Evolutionary conservation across 2,329 filamentous ascomycete genomes (phyloP), one percentile per base, ranked within the genome.

Genomic region (Talaromyces islandicus): DNA sequence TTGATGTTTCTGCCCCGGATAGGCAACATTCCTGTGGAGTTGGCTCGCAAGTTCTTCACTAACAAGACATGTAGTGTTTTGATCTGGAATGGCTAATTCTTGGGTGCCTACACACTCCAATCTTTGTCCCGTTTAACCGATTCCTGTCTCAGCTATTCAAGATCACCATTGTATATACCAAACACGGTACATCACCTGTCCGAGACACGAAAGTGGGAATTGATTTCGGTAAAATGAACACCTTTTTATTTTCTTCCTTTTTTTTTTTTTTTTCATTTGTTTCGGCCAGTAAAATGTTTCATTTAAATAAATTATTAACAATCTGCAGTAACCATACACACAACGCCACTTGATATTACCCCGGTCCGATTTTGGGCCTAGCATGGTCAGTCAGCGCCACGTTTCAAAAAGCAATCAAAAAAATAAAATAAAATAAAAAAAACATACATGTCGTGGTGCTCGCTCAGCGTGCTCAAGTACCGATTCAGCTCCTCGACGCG

Each of bases 401-500:
- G n/a, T n/a, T n/a, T n/a, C n/a, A n/a, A n/a, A n/a, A 35, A 46
- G 11, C n/a, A 27, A 3, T 6, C 19, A 12, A 14, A 12, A 30
- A 43, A 6, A 11, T 14, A 41, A 21, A 24, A 24, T 9, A 27
- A 54, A 12, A 30, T n/a, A 30, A 11, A 35, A 27, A 32, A 21
- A 32, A 24, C 35, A 46, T 76, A 83, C 92, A 99, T 99, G 73
- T 99, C 94, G 75, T 99, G 93, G 78, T 99, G 94, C 77, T 99
- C 94, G 77, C 91, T 96, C 70, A 99, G 77, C 65, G 88, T 89
- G 65, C 91, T 94, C 38, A 99, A 79, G 73, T 97, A 97, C 64
- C 90, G 91, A 73, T 99, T 99, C 67, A 97, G 79, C 73, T 97
- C 92, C 74, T 97, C 92, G 50, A 99, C 93, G 11, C 91, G 87